Percentiles rank a stretch among this genome's conserved stretches.
These are phyloP conservation scores for Phaeosphaeria sp. DNA, from an alignment of 2,329 filamentous ascomycete species.

Conservation along the genomic window DNA sequence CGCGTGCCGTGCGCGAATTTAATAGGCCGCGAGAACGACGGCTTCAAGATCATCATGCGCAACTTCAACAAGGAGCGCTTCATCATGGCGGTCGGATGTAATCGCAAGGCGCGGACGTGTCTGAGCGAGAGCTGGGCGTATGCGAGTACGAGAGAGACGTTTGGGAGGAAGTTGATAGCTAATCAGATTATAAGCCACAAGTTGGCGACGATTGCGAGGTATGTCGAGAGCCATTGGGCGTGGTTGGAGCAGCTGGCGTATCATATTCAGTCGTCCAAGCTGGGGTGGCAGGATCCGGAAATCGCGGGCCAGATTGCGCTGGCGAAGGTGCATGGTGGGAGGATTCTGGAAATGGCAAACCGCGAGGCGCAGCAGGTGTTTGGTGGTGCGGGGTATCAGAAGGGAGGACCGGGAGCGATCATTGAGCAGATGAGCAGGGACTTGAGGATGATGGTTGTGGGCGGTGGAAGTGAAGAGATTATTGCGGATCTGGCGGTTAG, in stretches of 20 bases:
- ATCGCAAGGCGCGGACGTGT: constrained; percentile 65
- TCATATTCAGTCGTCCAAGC: constrained; percentile 56
- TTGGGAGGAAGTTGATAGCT: constrained; percentile 64
- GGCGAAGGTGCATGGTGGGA: constrained; percentile 59
- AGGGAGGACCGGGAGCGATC: constrained; percentile 55
- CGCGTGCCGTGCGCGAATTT: constrained; percentile 61
- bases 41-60: constrained; percentile 66
- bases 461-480: constrained; percentile 63
- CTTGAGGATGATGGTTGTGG: constrained; percentile 61
- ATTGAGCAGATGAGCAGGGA: constrained; percentile 64
- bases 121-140: constrained; percentile 61
- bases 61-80: constrained; percentile 63
- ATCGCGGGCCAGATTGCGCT: constrained; percentile 50
- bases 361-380: constrained; percentile 63
- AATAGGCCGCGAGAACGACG: constrained; percentile 62
- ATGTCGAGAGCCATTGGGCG: constrained; percentile 67
- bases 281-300: constrained; percentile 48
- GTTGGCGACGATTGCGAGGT: constrained; percentile 64
- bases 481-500: constrained; percentile 60
- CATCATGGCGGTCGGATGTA: constrained; percentile 63
- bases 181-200: constrained; percentile 68
- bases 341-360: constrained; percentile 58
- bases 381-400: constrained; percentile 61
- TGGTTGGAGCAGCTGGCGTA: constrained; percentile 69
- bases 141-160: constrained; percentile 62